These are phyloP conservation scores for Penicillium brevicompactum DNA, from an alignment of 2,329 filamentous ascomycete genomes.

Conservation along the genomic window DNA sequence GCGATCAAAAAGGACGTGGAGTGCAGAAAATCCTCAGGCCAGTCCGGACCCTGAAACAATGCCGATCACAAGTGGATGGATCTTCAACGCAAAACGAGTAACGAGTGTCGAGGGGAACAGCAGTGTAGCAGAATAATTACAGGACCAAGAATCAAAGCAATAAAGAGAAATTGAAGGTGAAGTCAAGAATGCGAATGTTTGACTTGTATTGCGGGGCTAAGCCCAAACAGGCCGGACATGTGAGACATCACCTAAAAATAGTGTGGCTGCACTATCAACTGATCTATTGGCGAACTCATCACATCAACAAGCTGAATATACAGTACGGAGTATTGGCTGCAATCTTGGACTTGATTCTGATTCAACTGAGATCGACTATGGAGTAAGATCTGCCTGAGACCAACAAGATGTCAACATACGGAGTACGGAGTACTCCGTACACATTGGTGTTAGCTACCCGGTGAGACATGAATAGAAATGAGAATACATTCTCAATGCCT, in stretches of 20 bases:
- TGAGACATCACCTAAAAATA: conserved; percentile 30
- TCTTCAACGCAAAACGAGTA: conserved; percentile 11
- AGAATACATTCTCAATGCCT: too few relatives aligned
- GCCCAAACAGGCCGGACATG: conserved; percentile 17
- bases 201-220: conserved; percentile 24
- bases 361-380: too few relatives aligned
- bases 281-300: neutral
- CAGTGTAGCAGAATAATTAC: neutral
- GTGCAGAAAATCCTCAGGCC: conserved; percentile 13
- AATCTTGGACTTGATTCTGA: neutral
- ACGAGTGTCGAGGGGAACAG: neutral
- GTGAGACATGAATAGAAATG: too few relatives aligned
- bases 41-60: conserved; percentile 15
- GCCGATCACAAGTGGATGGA: conserved; percentile 19
- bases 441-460: too few relatives aligned
- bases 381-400: too few relatives aligned
- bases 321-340: neutral
- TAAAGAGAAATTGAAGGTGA: conserved; percentile 1
- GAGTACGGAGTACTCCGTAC: too few relatives aligned
- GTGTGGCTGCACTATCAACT: conserved; percentile 1
- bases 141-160: neutral
- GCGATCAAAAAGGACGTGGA: conserved; percentile 11
- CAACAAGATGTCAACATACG: too few relatives aligned
- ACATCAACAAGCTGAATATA: neutral
- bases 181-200: conserved; percentile 15